Percentiles rank a stretch among this genome's conserved stretches.
Conservation (phyloP, 129 eudicot genomes). For the Chrysanthemum lavandulifolium region DNA sequence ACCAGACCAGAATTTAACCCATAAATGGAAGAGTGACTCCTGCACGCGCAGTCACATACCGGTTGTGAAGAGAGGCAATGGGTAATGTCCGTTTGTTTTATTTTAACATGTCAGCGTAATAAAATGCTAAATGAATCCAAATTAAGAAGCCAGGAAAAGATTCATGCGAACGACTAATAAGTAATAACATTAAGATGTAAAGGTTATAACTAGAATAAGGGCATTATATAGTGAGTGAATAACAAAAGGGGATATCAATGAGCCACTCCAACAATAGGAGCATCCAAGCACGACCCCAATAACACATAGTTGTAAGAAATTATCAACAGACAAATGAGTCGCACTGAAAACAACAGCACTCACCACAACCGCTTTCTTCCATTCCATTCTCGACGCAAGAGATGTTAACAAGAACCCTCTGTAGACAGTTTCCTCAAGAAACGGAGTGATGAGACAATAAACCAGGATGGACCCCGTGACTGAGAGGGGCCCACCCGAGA, state of each 20-base stretch:
- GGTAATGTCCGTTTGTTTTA: not conserved
- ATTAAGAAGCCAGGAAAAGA: not conserved
- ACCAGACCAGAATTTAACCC: no score
- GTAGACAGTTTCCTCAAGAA: constrained; percentile 83
- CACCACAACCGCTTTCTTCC: constrained; percentile 66
- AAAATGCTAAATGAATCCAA: not conserved
- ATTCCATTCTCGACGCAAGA: constrained; percentile 68
- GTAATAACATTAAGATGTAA: constrained; percentile 34
- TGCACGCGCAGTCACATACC: no score
- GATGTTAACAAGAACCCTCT: constrained; percentile 67
- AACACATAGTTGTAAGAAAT: constrained; percentile 54
- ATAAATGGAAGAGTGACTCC: no score
- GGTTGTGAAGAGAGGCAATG: no score
- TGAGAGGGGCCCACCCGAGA: constrained; percentile 57
- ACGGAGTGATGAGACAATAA: constrained; percentile 69
- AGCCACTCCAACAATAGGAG: constrained; percentile 91
- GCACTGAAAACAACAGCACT: constrained; percentile 79
- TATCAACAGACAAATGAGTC: constrained; percentile 71
- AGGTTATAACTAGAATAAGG: constrained; percentile 47
- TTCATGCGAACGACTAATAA: not conserved
- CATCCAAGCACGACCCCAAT: constrained; percentile 81
- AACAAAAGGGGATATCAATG: constrained; percentile 56
- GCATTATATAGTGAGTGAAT: constrained; percentile 88
- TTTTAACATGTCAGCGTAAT: not conserved
- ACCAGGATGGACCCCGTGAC: constrained; percentile 42